Evolutionary conservation across 2,329 filamentous ascomycete species (phyloP), one percentile per base, ranked within the genome.

Genomic region (Aureobasidium sp.): DNA sequence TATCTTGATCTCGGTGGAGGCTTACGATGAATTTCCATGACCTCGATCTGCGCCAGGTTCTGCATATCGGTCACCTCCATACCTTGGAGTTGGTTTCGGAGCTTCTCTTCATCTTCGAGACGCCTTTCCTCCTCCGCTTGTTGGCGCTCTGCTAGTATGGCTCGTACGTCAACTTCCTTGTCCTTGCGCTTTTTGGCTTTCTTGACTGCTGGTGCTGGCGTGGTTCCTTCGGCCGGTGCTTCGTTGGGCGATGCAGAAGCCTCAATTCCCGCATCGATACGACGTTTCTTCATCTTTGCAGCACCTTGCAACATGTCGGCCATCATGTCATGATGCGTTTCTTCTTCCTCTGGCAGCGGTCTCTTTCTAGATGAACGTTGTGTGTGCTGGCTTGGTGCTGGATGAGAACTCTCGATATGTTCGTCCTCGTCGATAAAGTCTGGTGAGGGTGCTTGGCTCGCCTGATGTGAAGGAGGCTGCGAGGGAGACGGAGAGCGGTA

Each of bases 261-360:
- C 26, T 53, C 50, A 0, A 39, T 34, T 29, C 65, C 39, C 41
- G 81, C 80, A 64, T 84, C 86, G 23, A 90, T 79, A 29, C 87
- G 86, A 26, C 88, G 86, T n/a, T 87, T 85, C 72, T 96, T 97
- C 70, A 91, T 84, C 5, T 86, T 86, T 32, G 88, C 85, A 3
- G 89, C 86, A 0, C 87, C 90, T 0, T 91, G 89, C 1, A 92
- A 85, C 61, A 96, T 82, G 26, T 82, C 80, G 15, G 91, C 86
- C 72, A 93, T 84, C 9, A 88, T 74, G 48, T 88, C 83, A 60
- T 62, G 51, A 66, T 67, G 50, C 64, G 64, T 60, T 13, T 70
- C 65, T 23, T 59, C 62, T 13, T 63, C 62, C 10, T 69, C 66
- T 10, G 67, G 64, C 5, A 68, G 61, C 15, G 66, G 66, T 26